Conservation (phyloP, 2,329 filamentous ascomycete species). For the Neopestalotiopsis sp. region DNA sequence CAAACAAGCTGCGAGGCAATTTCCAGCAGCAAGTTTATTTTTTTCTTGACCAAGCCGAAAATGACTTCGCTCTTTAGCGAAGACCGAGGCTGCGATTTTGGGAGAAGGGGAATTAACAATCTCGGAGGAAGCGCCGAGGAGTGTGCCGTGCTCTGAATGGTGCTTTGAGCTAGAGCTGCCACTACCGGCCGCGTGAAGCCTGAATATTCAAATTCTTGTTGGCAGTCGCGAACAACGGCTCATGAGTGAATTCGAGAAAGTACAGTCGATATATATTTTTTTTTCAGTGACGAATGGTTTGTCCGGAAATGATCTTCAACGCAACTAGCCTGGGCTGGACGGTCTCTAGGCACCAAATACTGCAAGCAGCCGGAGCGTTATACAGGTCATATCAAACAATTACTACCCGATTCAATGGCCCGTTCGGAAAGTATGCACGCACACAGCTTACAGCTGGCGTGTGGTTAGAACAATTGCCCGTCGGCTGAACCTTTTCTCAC, state of each 20-base stretch:
- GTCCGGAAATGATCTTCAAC: no score
- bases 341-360: neutral
- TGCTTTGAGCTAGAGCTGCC: neutral
- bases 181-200: neutral
- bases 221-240: neutral
- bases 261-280: neutral
- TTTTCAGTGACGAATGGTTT: no score
- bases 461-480: neutral
- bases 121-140: slow-evolving; percentile 1
- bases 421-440: neutral
- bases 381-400: neutral
- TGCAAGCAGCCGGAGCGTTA: neutral
- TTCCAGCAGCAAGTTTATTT: neutral
- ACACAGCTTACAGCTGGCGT: neutral
- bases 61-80: neutral
- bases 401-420: neutral
- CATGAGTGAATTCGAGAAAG: neutral
- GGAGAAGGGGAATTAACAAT: neutral
- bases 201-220: neutral
- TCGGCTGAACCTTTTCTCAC: neutral
- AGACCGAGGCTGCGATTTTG: neutral
- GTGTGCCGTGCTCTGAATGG: neutral
- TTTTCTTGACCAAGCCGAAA: neutral
- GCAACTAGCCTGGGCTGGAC: no score
- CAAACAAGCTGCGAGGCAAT: neutral